Conservation (phyloP, 495 filamentous ascomycete genomes). For the Neurospora sp. region DNA sequence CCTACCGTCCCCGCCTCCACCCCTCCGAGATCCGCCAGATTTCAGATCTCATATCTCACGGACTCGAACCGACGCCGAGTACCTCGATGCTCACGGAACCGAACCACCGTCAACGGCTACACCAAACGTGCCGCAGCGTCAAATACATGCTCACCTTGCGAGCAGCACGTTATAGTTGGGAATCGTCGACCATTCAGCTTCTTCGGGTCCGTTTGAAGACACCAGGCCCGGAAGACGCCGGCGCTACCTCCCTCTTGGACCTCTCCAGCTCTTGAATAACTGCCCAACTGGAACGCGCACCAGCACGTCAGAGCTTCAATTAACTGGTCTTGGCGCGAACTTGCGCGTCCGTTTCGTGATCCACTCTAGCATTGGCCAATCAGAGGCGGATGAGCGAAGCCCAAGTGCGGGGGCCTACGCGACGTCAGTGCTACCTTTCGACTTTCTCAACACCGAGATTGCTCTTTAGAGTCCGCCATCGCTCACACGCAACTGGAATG, state of each 20-base stretch:
- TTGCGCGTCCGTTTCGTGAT: neutral
- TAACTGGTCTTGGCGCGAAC: neutral
- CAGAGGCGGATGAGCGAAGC: neutral
- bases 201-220: neutral
- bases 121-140: neutral
- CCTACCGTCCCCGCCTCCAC: neutral
- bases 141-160: neutral
- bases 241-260: neutral
- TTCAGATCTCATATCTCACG: neutral
- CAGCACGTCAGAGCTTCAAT: neutral
- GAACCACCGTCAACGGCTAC: neutral
- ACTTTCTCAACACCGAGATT: neutral
- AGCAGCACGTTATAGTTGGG: neutral
- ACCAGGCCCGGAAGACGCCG: neutral
- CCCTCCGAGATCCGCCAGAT: neutral
- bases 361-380: neutral
- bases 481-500: neutral
- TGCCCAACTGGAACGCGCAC: neutral
- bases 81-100: neutral
- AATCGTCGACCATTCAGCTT: neutral
- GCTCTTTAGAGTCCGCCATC: neutral
- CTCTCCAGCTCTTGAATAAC: neutral
- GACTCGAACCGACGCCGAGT: neutral
- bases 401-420: neutral
- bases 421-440: neutral